Conservation (phyloP, 2,329 filamentous ascomycete species). For the Fusarium napiforme region DNA sequence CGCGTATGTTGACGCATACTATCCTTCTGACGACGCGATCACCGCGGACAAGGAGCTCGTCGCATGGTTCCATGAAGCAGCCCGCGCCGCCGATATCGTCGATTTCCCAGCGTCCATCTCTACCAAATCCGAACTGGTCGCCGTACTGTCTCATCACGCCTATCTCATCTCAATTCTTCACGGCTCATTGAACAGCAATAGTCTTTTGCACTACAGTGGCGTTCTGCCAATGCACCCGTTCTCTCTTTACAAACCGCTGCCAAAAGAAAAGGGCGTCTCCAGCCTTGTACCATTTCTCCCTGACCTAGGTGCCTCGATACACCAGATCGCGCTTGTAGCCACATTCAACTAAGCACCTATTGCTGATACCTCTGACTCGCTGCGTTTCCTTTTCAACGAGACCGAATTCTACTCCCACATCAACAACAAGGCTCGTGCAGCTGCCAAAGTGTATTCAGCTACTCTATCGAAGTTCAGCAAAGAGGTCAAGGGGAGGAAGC, state of each 20-base stretch:
- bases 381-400: background rate
- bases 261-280: background rate
- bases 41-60: background rate
- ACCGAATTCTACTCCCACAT: background rate
- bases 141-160: background rate
- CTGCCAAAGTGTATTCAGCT: background rate
- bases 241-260: background rate
- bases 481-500: fast-evolving
- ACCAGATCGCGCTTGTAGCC: background rate
- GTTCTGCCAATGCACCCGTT: background rate
- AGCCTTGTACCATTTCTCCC: background rate
- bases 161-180: background rate
- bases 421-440: background rate
- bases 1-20: background rate
- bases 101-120: background rate
- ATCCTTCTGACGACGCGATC: background rate
- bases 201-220: background rate
- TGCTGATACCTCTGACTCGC: background rate
- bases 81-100: fast-evolving
- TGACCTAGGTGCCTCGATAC: background rate
- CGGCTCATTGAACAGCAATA: background rate
- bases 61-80: background rate
- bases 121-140: background rate
- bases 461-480: fast-evolving
- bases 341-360: fast-evolving